Base-by-base conservation (phyloP, 192 early-diverging fungal genomes). In the Dissophora globulifera region DNA sequence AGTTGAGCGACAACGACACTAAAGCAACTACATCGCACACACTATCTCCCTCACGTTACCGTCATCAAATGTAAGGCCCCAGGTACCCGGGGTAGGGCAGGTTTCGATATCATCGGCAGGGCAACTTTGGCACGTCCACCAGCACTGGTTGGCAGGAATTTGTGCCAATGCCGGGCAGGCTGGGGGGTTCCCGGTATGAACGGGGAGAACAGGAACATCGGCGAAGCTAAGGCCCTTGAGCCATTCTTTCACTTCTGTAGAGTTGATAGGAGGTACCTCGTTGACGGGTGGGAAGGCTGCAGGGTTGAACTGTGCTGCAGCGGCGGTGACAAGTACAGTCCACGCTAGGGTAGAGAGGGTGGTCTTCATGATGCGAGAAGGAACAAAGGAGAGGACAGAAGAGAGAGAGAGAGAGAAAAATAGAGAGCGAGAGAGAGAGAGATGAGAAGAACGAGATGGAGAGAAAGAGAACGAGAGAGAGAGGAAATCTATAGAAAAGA, bases 11-110 rank as follows among this genome's bases (percentile, higher is more conserved):
- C n/a, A n/a, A n/a, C n/a, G n/a, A n/a, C n/a, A n/a, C n/a, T n/a
- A n/a, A n/a, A 40, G 38, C 38, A 40, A 40, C 38, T 40, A 40
- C 38, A 13, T 40, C 38, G n/a, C n/a, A n/a, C n/a, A n/a, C n/a
- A n/a, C n/a, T n/a, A n/a, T n/a, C n/a, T n/a, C n/a, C n/a, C n/a
- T n/a, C n/a, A n/a, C n/a, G n/a, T 81, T 84, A 50, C 86, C 85
- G 54, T 87, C 85, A 31, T 84, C 85, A 56, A 69, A 87, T 13
- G 85, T 87, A 13, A 85, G 30, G 40, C 80, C 84, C 84, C 86
- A 87, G 54, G 69, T 56, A 22, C 82, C 82, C 40, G 78, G 58
- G 22, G 78, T 82, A 13, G 85, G 85, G 46, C 85, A 87, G 22
- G 31, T 27, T 6, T 54, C 50, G 13, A 60, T 45, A 38, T 69